Conservation (phyloP, 1,139 yeast genomes). For the Trichomonascaceae sp. region DNA sequence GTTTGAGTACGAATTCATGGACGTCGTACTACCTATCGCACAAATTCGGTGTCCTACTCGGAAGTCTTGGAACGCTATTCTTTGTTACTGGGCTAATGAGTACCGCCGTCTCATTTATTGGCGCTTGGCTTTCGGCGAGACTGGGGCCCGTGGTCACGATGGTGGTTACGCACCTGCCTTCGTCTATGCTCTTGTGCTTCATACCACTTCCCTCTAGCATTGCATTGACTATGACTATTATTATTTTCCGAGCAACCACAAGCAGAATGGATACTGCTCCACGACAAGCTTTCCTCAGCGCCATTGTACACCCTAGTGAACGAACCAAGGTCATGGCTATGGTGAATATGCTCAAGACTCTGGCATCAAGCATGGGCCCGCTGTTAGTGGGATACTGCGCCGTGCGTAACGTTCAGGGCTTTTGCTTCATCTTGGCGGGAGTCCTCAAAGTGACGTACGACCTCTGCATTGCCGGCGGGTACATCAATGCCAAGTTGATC, state of each 20-base stretch:
- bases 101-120: constrained; percentile 49
- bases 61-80: constrained; percentile 35
- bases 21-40: constrained; percentile 50
- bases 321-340: constrained; percentile 64
- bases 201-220: constrained; percentile 29
- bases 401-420: constrained; percentile 31
- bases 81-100: constrained; percentile 44
- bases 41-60: constrained; percentile 16
- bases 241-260: constrained; percentile 38
- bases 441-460: constrained; percentile 26
- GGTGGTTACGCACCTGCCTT: constrained; percentile 58
- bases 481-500: constrained; percentile 13
- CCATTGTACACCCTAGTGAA: constrained; percentile 46
- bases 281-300: constrained; percentile 56
- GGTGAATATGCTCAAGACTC: constrained; percentile 66
- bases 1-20: constrained; percentile 77
- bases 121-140: constrained; percentile 48
- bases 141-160: constrained; percentile 71
- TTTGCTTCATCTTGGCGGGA: constrained; percentile 52
- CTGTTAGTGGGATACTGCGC: constrained; percentile 59
- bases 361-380: constrained; percentile 67
- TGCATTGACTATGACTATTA: constrained; percentile 19
- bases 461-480: constrained; percentile 15
- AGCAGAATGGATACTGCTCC: constrained; percentile 78
- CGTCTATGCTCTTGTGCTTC: constrained; percentile 47